phyloP scores from a whole-genome alignment of 2,329 filamentous ascomycete species.

The Helotiales sp. region DNA sequence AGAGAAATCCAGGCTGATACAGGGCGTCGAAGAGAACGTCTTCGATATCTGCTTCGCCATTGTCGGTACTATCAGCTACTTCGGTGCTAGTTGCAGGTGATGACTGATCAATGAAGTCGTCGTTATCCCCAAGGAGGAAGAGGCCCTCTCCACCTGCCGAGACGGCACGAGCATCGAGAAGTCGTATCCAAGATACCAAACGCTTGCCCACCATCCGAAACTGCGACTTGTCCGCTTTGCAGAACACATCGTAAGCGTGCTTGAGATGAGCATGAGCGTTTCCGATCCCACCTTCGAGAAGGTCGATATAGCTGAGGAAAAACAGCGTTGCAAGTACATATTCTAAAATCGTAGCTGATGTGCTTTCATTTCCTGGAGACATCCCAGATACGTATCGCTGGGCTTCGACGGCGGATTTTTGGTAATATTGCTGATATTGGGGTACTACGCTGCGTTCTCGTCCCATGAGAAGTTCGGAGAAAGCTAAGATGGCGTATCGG shows the following conservation, averaged over 20 bases:
- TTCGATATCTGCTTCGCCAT: conserved; percentile 41
- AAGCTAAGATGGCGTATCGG: conserved; percentile 54
- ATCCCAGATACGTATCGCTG: conserved; percentile 8
- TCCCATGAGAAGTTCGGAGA: conserved; percentile 49
- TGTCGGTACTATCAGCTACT: conserved; percentile 41
- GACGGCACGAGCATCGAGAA: conserved; percentile 60
- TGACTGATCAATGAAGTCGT: conserved; percentile 53
- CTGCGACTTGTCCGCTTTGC: conserved; percentile 46
- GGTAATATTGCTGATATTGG: conserved; percentile 29
- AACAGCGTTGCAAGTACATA: conserved; percentile 57
- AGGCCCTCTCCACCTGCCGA: conserved; percentile 61
- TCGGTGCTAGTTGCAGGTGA: conserved; percentile 48
- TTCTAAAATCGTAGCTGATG: conserved; percentile 37
- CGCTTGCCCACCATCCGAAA: conserved; percentile 52
- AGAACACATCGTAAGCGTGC: conserved; percentile 54
- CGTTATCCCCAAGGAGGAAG: conserved; percentile 53
- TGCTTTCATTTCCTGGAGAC: neutral
- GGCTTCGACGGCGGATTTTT: conserved; percentile 19
- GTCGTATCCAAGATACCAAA: conserved; percentile 58
- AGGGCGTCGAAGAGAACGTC: conserved; percentile 59
- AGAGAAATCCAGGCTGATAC: conserved; percentile 60
- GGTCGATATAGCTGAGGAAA: conserved; percentile 59
- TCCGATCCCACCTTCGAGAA: conserved; percentile 50
- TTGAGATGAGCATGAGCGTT: conserved; percentile 56
- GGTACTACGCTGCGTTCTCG: conserved; percentile 26